Evolutionary conservation across 1,139 yeast genomes (phyloP).

Genomic region (Pichia sp.): DNA sequence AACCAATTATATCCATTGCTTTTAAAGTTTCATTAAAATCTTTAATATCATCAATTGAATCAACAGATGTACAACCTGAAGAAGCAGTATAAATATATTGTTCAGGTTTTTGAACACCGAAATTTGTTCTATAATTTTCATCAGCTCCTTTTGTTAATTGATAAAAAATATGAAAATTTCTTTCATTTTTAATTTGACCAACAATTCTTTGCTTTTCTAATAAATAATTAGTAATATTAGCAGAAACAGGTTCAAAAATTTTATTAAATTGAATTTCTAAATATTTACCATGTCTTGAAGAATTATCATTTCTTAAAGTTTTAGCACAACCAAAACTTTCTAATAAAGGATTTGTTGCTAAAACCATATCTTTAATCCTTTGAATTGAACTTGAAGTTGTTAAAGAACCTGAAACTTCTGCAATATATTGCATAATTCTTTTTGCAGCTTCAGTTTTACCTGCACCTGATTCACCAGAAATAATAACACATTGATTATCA

Average conservation of each 20-base stretch:
- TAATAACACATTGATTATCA: slow-evolving; percentile 96
- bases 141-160: slow-evolving; percentile 93
- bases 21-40: slow-evolving; percentile 76
- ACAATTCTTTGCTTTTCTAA: slow-evolving; percentile 95
- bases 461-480: slow-evolving; percentile 98
- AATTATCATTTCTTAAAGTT: slow-evolving; percentile 90
- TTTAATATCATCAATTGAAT: slow-evolving; percentile 73
- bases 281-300: slow-evolving; percentile 97
- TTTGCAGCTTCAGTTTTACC: slow-evolving; percentile 99
- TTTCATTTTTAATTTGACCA: slow-evolving; percentile 82
- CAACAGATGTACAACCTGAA: slow-evolving; percentile 79
- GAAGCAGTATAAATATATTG: slow-evolving; percentile 84
- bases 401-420: slow-evolving; percentile 66
- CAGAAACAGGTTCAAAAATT: slow-evolving; percentile 85
- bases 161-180: slow-evolving; percentile 95
- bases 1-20: slow-evolving; percentile 87
- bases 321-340: slow-evolving; percentile 99
- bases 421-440: slow-evolving; percentile 96
- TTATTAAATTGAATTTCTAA: slow-evolving; percentile 84
- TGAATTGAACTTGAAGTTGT: slow-evolving; percentile 58
- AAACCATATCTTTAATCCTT: slow-evolving; percentile 91
- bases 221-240: slow-evolving; percentile 90
- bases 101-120: slow-evolving; percentile 91
- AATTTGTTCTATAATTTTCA: slow-evolving; percentile 72
- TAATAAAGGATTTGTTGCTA: slow-evolving; percentile 93